phyloP scores from a whole-genome alignment of 129 eudicot genomes.

The Ambrosia artemisiifolia region DNA sequence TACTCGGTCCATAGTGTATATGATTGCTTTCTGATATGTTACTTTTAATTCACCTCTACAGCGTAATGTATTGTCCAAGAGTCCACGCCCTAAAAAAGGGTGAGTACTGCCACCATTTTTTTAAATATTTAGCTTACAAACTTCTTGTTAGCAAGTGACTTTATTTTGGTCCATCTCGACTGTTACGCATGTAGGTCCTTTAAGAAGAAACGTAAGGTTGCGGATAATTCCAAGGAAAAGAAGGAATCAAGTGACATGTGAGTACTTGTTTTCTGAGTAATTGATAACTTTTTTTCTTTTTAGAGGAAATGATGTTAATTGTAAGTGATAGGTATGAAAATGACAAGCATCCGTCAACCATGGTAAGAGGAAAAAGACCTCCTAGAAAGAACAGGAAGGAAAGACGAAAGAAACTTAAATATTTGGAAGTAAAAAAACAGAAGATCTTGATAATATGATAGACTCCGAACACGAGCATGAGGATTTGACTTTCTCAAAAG shows the following conservation, averaged over 20 bases:
- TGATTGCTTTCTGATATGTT: conserved; percentile 17
- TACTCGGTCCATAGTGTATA: not conserved
- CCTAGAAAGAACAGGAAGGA: conserved; percentile 53
- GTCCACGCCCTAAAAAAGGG: conserved; percentile 42
- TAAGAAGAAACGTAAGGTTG: conserved; percentile 40
- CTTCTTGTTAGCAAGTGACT: conserved; percentile 8
- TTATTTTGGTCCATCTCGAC: conserved; percentile 13
- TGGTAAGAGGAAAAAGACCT: conserved; percentile 57
- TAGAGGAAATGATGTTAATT: conserved; percentile 9
- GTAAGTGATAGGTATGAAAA: conserved; percentile 27
- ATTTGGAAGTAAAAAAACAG: conserved; percentile 34
- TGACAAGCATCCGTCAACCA: conserved; percentile 54
- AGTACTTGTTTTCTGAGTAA: conserved; percentile 26
- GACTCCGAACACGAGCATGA: conserved; percentile 28
- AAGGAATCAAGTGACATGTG: conserved; percentile 45
- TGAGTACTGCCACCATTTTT: conserved; percentile 35
- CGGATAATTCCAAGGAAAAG: conserved; percentile 29
- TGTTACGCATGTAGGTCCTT: conserved; percentile 46
- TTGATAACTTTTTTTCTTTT: not conserved
- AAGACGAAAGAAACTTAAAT: conserved; percentile 25
- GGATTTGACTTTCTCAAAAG: conserved; percentile 34
- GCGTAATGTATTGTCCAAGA: conserved; percentile 43
- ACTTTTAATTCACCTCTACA: conserved; percentile 30
- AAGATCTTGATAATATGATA: conserved; percentile 19
- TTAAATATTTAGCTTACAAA: not conserved